Conservation (phyloP, 345 rosid species). For the Sisymbrium irio region DNA sequence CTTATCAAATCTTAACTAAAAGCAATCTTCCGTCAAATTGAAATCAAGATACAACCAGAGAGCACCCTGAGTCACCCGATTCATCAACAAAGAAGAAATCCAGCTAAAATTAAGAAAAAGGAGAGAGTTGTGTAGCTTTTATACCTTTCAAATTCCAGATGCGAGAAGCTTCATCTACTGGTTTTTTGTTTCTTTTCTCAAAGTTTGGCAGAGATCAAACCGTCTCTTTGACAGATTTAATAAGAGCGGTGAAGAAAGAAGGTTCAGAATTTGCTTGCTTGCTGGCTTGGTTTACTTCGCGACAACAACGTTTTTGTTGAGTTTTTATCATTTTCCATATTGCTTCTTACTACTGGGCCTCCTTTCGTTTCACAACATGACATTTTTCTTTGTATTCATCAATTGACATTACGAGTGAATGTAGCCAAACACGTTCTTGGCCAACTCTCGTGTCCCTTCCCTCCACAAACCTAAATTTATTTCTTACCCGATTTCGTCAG, state of each 20-base stretch:
- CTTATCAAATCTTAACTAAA: not conserved
- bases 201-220: not conserved
- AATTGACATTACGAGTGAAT: not conserved
- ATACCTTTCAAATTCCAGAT: slow-evolving; percentile 24
- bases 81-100: no score
- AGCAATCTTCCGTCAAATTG: not conserved
- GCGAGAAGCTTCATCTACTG: slow-evolving; percentile 23
- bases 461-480: not conserved
- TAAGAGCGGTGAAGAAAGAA: slow-evolving; percentile 11
- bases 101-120: not conserved
- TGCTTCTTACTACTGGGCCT: no score
- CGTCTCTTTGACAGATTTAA: slow-evolving; percentile 8
- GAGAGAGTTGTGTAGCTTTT: not conserved
- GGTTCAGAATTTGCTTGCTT: slow-evolving; percentile 25
- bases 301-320: slow-evolving; percentile 31
- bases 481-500: no score
- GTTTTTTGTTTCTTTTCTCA: not conserved
- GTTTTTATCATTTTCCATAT: not conserved
- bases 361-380: no score
- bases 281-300: slow-evolving; percentile 22
- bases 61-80: not conserved
- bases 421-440: not conserved
- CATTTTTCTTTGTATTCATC: no score
- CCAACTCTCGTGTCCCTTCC: not conserved
- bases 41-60: slow-evolving; percentile 1